Percentiles rank a stretch among this genome's conserved stretches.
Conservation (phyloP, 2,329 filamentous ascomycete genomes). For the Claviceps purpurea region DNA sequence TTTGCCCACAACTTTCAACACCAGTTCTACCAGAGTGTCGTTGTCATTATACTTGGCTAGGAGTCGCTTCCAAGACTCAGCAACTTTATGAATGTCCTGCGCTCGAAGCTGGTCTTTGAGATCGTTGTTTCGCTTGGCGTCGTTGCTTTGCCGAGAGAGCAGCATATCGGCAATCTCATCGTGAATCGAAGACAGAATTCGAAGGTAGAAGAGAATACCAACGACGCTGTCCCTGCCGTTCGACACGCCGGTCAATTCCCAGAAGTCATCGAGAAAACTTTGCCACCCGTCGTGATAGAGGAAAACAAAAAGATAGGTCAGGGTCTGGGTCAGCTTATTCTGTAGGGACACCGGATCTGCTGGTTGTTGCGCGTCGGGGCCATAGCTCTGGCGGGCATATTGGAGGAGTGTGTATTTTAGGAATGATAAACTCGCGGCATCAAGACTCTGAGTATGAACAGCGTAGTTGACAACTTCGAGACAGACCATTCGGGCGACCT, state of each 20-base stretch:
- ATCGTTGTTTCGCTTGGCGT: conserved; percentile 74
- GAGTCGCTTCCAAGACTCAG: conserved; percentile 83
- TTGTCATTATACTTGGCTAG: conserved; percentile 63
- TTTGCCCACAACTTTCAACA: conserved; percentile 80
- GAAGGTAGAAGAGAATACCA: conserved; percentile 77
- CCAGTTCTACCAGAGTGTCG: conserved; percentile 69
- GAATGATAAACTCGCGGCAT: conserved; percentile 55
- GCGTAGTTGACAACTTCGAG: conserved; percentile 91
- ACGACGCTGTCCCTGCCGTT: conserved; percentile 55
- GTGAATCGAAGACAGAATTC: conserved; percentile 78
- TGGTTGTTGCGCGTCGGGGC: conserved; percentile 39
- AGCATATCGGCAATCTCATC: conserved; percentile 95
- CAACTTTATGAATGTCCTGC: conserved; percentile 79
- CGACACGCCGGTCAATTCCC: conserved; percentile 54
- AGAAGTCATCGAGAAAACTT: conserved; percentile 80
- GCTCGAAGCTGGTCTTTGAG: conserved; percentile 83
- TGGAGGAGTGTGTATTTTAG: conserved; percentile 71
- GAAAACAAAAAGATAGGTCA: conserved; percentile 84
- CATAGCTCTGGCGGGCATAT: conserved; percentile 69
- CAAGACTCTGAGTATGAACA: conserved; percentile 65
- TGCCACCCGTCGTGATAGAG: conserved; percentile 82
- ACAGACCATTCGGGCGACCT: conserved; percentile 77
- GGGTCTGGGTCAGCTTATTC: conserved; percentile 92
- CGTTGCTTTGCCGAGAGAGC: conserved; percentile 60
- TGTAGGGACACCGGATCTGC: conserved; percentile 68